Evolutionary conservation across 768 basidiomycete species (phyloP), one percentile per base, ranked within the genome.

Genomic region (Daedaleopsis sinensis): DNA sequence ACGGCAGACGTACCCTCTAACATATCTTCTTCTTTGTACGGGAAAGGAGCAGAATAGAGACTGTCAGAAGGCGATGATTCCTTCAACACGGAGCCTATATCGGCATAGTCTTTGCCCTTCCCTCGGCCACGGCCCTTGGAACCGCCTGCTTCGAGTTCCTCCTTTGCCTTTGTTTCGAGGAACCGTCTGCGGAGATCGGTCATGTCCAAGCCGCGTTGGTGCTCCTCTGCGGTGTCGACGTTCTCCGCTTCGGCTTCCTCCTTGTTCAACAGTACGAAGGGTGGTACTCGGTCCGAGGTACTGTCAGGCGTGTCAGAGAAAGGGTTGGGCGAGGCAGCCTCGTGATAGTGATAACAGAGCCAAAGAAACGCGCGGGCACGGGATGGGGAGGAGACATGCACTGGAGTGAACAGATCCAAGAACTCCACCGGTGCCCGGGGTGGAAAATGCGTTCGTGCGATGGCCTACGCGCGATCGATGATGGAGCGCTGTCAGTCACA

Each of bases 291-390:
- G 24, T 71, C 71, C 3, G 72, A 70, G 43, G 72, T 55, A 24
- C 60, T 60, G 18, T 42, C 61, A 9, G 73, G 60, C 9, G 74
- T 71, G 52, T 74, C 71, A 24, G 71, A 66, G 65, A 80, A 81
- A 1, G 79, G 76, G 55, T 81, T 81, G 32, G 57, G 59, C 1
- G 65, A 57, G 10, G 72, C 65, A 18, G 66, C 66, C 66, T 84
- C 82, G 66, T 81, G 75, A 67, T 82, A 80, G 63, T 80, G 79
- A 66, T 76, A 79, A 52, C 80, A 68, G 27, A 83, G 72, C 76
- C 79, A 80, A 27, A 84, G 78, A 63, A 84, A 79, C 5, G 78
- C 79, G 13, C 69, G 72, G 0, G 82, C 80, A 16, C 81, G 78
- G 39, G 77, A 74, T 12, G 58, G 63, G 8, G 81, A 79, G 3